A percentile compares a stretch with the other conserved stretches of the same genome.
These are phyloP conservation scores for Cucumis cinereus DNA, from an alignment of 306 rosid genomes.

Conservation along the genomic window DNA sequence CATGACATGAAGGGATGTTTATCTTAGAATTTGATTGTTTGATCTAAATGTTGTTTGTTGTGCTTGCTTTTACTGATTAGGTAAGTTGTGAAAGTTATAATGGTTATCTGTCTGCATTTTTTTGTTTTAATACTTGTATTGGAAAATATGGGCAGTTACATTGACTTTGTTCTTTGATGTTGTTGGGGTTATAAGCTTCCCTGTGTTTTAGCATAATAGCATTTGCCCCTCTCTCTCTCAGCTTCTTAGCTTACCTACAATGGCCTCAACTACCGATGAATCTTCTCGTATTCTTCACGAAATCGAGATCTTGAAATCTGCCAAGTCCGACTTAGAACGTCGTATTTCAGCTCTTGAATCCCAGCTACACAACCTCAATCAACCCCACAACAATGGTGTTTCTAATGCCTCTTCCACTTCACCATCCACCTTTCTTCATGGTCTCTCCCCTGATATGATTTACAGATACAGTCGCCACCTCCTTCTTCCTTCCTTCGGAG, in stretches of 20 bases:
- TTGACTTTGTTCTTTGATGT: background rate
- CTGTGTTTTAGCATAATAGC: background rate
- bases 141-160: too few relatives aligned
- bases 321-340: conserved; percentile 36
- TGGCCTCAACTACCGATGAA: conserved; percentile 26
- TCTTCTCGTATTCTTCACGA: conserved; percentile 40
- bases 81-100: too few relatives aligned
- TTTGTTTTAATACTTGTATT: too few relatives aligned
- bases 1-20: too few relatives aligned
- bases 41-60: too few relatives aligned
- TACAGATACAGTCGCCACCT: conserved; percentile 96
- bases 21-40: too few relatives aligned
- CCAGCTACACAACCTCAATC: conserved; percentile 31
- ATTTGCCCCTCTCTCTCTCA: background rate
- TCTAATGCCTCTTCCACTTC: conserved; percentile 28
- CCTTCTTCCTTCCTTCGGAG: conserved; percentile 81
- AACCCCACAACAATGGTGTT: conserved; percentile 22
- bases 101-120: too few relatives aligned
- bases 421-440: conserved; percentile 16
- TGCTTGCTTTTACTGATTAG: too few relatives aligned
- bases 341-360: conserved; percentile 58
- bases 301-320: conserved; percentile 36
- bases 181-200: background rate
- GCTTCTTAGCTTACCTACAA: background rate
- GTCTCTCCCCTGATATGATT: conserved; percentile 49